phyloP scores from a whole-genome alignment of 2,329 filamentous ascomycete species.

The Colletotrichum phormii region DNA sequence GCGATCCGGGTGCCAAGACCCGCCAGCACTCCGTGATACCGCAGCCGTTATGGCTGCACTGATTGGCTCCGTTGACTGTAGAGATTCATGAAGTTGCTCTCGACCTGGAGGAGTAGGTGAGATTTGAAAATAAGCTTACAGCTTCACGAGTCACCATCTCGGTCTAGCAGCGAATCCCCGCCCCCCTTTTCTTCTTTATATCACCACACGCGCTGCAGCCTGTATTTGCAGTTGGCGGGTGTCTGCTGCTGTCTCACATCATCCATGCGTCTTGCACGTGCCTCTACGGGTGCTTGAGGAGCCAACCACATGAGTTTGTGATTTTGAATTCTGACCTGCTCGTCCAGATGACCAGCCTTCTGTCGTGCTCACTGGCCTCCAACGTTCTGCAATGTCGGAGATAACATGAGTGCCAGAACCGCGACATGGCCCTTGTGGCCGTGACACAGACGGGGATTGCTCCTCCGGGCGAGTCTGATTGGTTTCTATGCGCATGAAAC shows the following conservation, averaged over 20 bases:
- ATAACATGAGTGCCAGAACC: conserved; percentile 6
- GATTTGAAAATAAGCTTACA: conserved; percentile 31
- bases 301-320: conserved; percentile 24
- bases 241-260: conserved; percentile 30
- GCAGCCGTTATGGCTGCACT: conserved; percentile 15
- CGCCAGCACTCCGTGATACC: conserved; percentile 27
- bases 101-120: conserved; percentile 14
- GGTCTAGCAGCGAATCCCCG: conserved; percentile 2
- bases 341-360: conserved; percentile 11
- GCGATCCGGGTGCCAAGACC: conserved; percentile 35
- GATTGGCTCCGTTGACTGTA: conserved; percentile 8
- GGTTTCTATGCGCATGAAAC: conserved; percentile 33
- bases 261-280: conserved; percentile 31
- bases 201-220: conserved; percentile 1
- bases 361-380: background rate
- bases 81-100: background rate
- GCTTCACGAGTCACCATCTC: conserved; percentile 10
- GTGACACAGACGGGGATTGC: background rate
- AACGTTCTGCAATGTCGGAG: background rate
- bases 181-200: background rate
- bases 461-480: conserved; percentile 6
- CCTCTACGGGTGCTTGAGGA: background rate
- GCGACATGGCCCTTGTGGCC: conserved; percentile 23
- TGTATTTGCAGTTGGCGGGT: background rate
- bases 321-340: conserved; percentile 10